Conservation (phyloP, 257 asterid genomes). For the Solanum acaule region DNA sequence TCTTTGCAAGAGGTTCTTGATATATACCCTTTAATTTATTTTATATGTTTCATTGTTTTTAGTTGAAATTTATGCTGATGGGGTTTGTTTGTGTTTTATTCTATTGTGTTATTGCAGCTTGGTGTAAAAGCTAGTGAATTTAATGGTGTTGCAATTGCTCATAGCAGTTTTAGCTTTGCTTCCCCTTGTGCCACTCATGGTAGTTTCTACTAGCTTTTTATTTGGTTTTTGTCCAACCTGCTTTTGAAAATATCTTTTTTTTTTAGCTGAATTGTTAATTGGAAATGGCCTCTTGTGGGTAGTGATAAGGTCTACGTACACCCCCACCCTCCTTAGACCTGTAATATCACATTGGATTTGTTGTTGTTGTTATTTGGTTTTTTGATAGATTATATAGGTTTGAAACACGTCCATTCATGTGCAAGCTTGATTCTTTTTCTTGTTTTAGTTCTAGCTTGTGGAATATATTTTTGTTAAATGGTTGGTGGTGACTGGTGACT, state of each 20-base stretch:
- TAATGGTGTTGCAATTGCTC: slow-evolving; percentile 43
- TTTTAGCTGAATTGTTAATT: neutral
- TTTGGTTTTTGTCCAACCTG: neutral
- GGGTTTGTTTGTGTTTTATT: neutral
- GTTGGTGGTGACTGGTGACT: neutral
- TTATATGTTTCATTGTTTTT: neutral
- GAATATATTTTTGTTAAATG: neutral
- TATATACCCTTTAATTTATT: neutral
- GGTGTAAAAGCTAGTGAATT: slow-evolving; percentile 46
- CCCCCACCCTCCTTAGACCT: neutral
- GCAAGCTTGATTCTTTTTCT: neutral
- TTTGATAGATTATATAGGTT: neutral
- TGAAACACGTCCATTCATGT: neutral
- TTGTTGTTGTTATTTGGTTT: neutral
- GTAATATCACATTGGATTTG: neutral
- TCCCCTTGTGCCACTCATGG: slow-evolving; percentile 27
- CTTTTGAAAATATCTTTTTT: neutral
- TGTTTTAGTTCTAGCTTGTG: neutral
- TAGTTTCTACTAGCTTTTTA: slow-evolving; percentile 1
- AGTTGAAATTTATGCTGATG: neutral
- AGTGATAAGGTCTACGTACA: neutral
- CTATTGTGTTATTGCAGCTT: slow-evolving; percentile 31
- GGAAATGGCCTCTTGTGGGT: neutral
- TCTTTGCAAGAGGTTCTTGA: slow-evolving; percentile 33
- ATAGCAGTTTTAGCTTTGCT: slow-evolving; percentile 17